Evolutionary conservation across 129 eudicot genomes (phyloP), one percentile per base, ranked within the genome.

Genomic region (Centella asiatica): DNA sequence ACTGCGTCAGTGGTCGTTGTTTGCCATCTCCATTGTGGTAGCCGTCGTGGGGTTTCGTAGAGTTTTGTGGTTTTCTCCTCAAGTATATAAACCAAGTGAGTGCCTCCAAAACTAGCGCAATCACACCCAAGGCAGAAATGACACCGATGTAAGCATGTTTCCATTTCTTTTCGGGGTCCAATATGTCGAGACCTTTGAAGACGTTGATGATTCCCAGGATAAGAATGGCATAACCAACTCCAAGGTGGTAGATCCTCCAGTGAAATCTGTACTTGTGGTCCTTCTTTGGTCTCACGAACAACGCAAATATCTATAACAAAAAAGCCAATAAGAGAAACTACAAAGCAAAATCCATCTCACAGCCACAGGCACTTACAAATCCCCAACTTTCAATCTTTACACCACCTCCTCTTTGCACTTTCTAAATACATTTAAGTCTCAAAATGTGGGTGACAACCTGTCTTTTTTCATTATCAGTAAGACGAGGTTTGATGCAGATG

Each of bases 201-300:
- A 90, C 94, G 24, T 90, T 90, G 76, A 90, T 52, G 68, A 90
- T 67, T 72, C 95, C 89, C 34, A 90, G 90, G 18, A 77, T 60
- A 49, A 84, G 61, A 62, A 87, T 83, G 17, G 85, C 62, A 48
- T 90, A 90, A 33, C 95, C 98, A 25, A 87, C n/a, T 24, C 85
- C 76, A 58, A 84, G 95, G 67, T 90, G 98, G 74, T 84, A 90
- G 69, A 90, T 80, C 57, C 84, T 90, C 98, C 98, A 90, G 71
- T 84, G 84, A 42, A 86, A 65, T 71, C 98, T 75, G 46, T 57
- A 69, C 69, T 87, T 90, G 82, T 90, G 95, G 20, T 90, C 95
- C 76, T 87, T 84, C 61, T 80, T 74, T 5, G 98, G 98, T 56
- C 98, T 77, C 82, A 90, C 61, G 59, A 90, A 77, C 82, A 90